Evolutionary conservation across 2,329 filamentous ascomycete genomes (phyloP).

Genomic region (Teratosphaeria destructans): DNA sequence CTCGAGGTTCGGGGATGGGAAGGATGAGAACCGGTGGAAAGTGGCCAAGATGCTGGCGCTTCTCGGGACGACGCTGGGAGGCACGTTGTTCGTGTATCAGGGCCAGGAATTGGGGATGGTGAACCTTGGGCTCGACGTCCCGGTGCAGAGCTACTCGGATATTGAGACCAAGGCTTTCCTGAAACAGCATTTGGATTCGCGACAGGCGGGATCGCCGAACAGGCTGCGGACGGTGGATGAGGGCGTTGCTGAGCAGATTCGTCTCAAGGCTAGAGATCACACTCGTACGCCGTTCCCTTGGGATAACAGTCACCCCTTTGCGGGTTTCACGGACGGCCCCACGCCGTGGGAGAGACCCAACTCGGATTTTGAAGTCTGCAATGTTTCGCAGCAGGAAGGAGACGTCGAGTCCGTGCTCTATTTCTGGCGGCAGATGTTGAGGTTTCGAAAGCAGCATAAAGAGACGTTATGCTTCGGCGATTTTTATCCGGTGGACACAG

Average conservation of each 20-base stretch:
- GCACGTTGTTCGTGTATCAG: slow-evolving; percentile 42
- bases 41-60: slow-evolving; percentile 36
- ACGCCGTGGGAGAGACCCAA: slow-evolving; percentile 52
- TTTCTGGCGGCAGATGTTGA: slow-evolving; percentile 51
- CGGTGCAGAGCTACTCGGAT: not conserved
- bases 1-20: slow-evolving; percentile 41
- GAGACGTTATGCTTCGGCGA: not conserved
- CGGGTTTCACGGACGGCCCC: slow-evolving; percentile 45
- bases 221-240: not conserved
- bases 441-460: slow-evolving; percentile 44
- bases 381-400: slow-evolving; percentile 45
- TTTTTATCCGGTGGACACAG: not conserved
- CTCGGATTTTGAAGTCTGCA: slow-evolving; percentile 40
- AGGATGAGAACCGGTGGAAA: slow-evolving; percentile 36
- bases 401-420: slow-evolving; percentile 39
- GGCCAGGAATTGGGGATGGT: slow-evolving; percentile 42
- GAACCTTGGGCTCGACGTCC: slow-evolving; percentile 31
- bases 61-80: slow-evolving; percentile 37
- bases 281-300: slow-evolving; percentile 60
- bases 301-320: slow-evolving; percentile 38
- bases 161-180: slow-evolving; percentile 12
- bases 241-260: not conserved
- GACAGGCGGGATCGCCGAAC: slow-evolving; percentile 33
- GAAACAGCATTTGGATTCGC: slow-evolving; percentile 37
- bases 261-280: slow-evolving; percentile 47